A percentile compares a stretch with the other conserved stretches of the same genome.
Evolutionary conservation across 164 flowering plant genomes (phyloP).

Genomic region (Santalum album): DNA sequence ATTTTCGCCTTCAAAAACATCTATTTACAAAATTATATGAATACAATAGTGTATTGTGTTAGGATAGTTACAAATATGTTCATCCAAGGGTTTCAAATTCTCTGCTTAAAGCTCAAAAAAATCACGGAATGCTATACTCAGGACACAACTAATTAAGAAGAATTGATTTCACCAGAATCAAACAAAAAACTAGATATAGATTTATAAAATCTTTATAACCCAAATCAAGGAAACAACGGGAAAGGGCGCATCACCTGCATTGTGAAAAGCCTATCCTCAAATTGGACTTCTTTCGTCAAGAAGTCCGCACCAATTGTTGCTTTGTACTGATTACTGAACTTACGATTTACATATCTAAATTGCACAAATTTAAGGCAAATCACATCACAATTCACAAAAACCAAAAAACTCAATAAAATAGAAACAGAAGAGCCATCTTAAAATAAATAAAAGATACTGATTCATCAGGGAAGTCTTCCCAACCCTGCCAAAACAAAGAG

Average conservation of each 20-base stretch:
- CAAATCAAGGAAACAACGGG: background rate
- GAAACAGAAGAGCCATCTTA: background rate
- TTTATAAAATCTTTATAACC: no score
- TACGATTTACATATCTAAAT: constrained; percentile 36
- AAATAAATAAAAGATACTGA: constrained; percentile 31
- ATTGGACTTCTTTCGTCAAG: constrained; percentile 15
- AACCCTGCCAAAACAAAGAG: constrained; percentile 25
- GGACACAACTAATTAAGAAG: no score
- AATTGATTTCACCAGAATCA: background rate
- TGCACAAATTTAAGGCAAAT: constrained; percentile 7
- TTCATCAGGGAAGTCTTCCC: constrained; percentile 55
- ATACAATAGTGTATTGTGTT: no score
- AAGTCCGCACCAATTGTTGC: constrained; percentile 22
- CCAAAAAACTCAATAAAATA: background rate
- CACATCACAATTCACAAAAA: background rate
- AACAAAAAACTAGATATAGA: background rate
- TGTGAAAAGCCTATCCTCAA: constrained; percentile 25
- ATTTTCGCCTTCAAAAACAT: no score
- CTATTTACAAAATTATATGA: no score
- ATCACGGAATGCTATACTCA: no score
- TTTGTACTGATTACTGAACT: constrained; percentile 39
- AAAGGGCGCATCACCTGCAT: constrained; percentile 25
- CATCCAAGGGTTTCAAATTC: no score
- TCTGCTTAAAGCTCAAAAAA: no score
- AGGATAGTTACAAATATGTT: no score